Evolutionary conservation across 495 filamentous ascomycete species (phyloP), one percentile per base, ranked within the genome.

Genomic region (Neurospora sp.): DNA sequence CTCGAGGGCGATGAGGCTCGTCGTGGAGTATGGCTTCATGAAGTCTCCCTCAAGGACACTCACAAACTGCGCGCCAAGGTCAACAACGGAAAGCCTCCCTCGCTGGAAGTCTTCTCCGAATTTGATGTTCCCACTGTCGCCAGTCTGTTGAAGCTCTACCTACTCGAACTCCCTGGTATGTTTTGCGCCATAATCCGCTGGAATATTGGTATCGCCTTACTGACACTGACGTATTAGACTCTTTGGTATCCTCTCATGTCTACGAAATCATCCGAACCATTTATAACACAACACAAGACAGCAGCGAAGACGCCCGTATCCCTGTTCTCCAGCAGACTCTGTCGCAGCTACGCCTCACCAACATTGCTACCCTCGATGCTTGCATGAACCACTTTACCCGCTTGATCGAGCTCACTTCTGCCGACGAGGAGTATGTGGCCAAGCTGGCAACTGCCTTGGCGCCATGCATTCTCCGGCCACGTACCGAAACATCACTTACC

Each of bases 201-300:
- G 37, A 20, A 12, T 37, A 20, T 42, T 3, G 1, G 46, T 3
- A 37, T 71, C 38, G 20, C 20, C 48, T 78, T 72, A 72, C 79
- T 82, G 59, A 78, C 76, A 41, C 12, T 8, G 54, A 66, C 16
- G 14, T 62, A 5, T 38, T 76, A 93, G 96, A 99, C 81, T 98
- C 96, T 27, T 89, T 99, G 73, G 96, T 99, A 75, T 98, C 96
- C 69, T 97, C 94, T 35, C 94, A 97, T 79, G 94, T 98, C 74
- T 99, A 99, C 81, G 96, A 99, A 86, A 98, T 99, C 79, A 91
- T 99, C 77, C 93, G 97, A 81, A 98, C 93, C 2, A 97, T 98
- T 72, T 99, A 99, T 82, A 91, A 90, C 70, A 93, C 92, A 39
- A 90, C 94, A 73, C 87, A 91, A 39, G 92, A 94, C 72, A 80